A percentile compares a stretch with the other conserved stretches of the same genome.
These are phyloP conservation scores for Pythium aquatile DNA, from an alignment of 352 stramenopile species.

Conservation along the genomic window DNA sequence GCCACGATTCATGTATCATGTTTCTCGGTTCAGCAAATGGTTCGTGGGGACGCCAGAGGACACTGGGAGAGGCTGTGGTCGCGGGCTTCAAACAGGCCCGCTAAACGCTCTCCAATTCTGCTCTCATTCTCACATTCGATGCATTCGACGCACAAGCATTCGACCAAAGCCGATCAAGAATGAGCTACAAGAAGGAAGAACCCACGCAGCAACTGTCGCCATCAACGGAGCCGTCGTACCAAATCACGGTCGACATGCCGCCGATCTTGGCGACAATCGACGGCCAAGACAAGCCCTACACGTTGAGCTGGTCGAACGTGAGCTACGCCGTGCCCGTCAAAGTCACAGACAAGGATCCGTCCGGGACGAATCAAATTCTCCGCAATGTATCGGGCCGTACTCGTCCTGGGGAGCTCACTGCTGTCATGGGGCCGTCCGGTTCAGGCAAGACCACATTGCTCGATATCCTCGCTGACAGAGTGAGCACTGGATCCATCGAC, in stretches of 20 bases:
- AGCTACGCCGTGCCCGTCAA: slow-evolving; percentile 22
- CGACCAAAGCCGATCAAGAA: neutral
- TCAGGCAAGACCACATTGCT: slow-evolving; percentile 50
- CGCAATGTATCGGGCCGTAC: slow-evolving; percentile 35
- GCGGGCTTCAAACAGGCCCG: too few relatives aligned
- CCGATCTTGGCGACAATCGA: neutral
- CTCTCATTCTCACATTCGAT: neutral
- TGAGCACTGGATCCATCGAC: slow-evolving; percentile 38
- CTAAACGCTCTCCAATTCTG: neutral
- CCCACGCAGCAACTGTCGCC: neutral
- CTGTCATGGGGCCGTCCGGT: slow-evolving; percentile 38
- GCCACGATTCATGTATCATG: neutral
- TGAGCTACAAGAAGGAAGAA: neutral
- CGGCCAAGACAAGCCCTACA: slow-evolving; percentile 4
- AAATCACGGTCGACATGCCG: slow-evolving; percentile 1
- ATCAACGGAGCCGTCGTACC: slow-evolving; percentile 2
- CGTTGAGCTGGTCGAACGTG: slow-evolving; percentile 29
- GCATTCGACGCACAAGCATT: neutral
- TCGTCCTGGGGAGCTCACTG: slow-evolving; percentile 33
- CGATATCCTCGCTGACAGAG: slow-evolving; percentile 58
- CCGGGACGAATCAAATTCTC: slow-evolving; percentile 25
- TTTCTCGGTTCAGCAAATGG: too few relatives aligned
- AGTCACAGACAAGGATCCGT: neutral
- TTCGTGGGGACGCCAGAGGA: too few relatives aligned
- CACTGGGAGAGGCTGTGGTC: too few relatives aligned